Conservation (phyloP, 2,329 filamentous ascomycete species). For the Fonsecaea pugnacius region DNA sequence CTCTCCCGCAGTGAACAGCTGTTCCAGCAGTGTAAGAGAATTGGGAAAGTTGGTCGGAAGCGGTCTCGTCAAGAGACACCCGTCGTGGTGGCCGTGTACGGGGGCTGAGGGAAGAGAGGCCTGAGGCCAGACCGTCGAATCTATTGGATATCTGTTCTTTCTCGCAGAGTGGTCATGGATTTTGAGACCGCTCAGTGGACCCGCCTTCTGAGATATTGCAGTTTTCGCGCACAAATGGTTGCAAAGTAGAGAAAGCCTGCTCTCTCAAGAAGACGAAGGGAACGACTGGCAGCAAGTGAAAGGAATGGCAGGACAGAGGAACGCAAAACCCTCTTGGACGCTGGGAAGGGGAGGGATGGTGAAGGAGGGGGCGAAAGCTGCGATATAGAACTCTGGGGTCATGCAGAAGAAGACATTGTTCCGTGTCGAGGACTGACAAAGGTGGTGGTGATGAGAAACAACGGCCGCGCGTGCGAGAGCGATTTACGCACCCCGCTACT, state of each 20-base stretch:
- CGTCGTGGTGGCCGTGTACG: conserved; percentile 8
- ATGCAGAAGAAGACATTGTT: conserved; percentile 14
- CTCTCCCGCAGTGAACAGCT: background rate
- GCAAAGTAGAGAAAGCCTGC: conserved; percentile 29
- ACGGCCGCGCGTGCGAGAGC: conserved; percentile 23
- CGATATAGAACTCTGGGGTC: conserved; percentile 29
- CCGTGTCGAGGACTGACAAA: background rate
- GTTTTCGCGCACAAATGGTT: conserved; percentile 13
- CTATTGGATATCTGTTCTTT: conserved; percentile 26
- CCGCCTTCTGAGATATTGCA: conserved; percentile 17
- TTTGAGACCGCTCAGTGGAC: conserved; percentile 24
- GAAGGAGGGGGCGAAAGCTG: conserved; percentile 20
- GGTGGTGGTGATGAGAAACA: conserved; percentile 16
- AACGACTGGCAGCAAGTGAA: conserved; percentile 31
- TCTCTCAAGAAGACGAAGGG: conserved; percentile 23
- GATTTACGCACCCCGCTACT: conserved; percentile 29
- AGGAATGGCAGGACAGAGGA: conserved; percentile 26
- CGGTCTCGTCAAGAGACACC: conserved; percentile 4
- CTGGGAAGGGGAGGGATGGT: conserved; percentile 5
- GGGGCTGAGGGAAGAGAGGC: conserved; percentile 18
- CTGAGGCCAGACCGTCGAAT: conserved; percentile 12
- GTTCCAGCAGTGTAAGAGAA: background rate
- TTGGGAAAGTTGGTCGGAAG: background rate
- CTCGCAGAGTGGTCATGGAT: conserved; percentile 19
- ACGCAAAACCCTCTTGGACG: conserved; percentile 24